These are phyloP conservation scores for Pelargonium fulgidum DNA, from an alignment of 441 rosid species.

Conservation along the genomic window DNA sequence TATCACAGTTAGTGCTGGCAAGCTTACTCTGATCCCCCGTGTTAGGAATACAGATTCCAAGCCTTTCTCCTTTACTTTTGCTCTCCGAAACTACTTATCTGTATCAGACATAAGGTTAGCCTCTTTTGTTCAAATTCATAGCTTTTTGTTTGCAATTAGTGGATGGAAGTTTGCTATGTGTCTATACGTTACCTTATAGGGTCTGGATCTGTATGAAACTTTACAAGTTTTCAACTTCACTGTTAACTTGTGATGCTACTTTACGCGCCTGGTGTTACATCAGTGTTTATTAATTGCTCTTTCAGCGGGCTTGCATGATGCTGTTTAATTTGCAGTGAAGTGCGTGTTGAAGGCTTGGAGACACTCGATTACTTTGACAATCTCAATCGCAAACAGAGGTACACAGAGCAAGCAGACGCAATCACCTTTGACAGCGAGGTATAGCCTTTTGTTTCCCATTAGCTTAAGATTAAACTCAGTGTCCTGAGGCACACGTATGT, in stretches of 20 bases:
- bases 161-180: constrained; percentile 8
- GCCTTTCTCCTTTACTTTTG: constrained; percentile 55
- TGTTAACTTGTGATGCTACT: too few relatives aligned
- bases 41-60: constrained; percentile 60
- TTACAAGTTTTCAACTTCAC: background rate
- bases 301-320: background rate
- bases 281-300: background rate
- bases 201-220: background rate
- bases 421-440: constrained; percentile 29
- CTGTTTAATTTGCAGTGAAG: constrained; percentile 35
- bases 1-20: constrained; percentile 48
- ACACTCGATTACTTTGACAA: constrained; percentile 44
- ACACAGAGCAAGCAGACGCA: constrained; percentile 43
- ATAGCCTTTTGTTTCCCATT: constrained; percentile 44
- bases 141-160: constrained; percentile 14
- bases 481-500: too few relatives aligned
- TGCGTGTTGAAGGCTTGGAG: constrained; percentile 50
- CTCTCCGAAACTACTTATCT: constrained; percentile 46
- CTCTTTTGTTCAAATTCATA: constrained; percentile 10
- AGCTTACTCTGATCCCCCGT: constrained; percentile 64
- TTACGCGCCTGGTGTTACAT: too few relatives aligned
- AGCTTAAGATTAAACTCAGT: too few relatives aligned
- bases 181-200: background rate
- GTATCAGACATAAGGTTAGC: constrained; percentile 66
- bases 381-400: constrained; percentile 29